These are phyloP conservation scores for Furcasterigmium sp. DNA, from an alignment of 2,329 filamentous ascomycete genomes.

Conservation along the genomic window DNA sequence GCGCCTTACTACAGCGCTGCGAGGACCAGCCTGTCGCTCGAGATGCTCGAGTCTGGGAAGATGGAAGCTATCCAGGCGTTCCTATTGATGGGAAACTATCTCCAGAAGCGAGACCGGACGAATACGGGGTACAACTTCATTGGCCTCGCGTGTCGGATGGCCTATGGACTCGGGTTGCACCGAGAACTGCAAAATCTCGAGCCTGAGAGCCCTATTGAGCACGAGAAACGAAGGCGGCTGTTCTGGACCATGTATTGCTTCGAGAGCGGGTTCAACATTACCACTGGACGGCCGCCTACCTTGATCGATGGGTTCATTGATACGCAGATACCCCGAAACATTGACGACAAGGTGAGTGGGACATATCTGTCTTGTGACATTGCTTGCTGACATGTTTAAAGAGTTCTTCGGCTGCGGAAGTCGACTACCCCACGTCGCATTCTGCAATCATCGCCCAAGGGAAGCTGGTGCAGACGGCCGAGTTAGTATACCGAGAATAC, in stretches of 20 bases:
- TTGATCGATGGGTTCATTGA: constrained; percentile 36
- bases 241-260: constrained; percentile 38
- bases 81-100: constrained; percentile 39
- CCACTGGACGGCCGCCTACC: constrained; percentile 36
- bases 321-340: constrained; percentile 33
- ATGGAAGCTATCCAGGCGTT: constrained; percentile 38
- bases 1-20: constrained; percentile 20
- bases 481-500: constrained; percentile 33
- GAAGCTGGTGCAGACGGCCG: constrained; percentile 31
- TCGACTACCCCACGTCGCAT: constrained; percentile 29
- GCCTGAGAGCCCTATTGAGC: constrained; percentile 24
- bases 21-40: constrained; percentile 29
- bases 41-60: constrained; percentile 38
- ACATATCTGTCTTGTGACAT: not conserved
- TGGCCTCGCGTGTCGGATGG: constrained; percentile 44
- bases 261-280: constrained; percentile 41
- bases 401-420: constrained; percentile 12
- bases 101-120: constrained; percentile 44
- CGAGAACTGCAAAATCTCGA: constrained; percentile 31
- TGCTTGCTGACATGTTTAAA: not conserved
- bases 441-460: constrained; percentile 35
- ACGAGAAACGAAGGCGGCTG: constrained; percentile 27
- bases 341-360: constrained; percentile 32
- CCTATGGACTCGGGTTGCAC: constrained; percentile 43
- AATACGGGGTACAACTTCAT: constrained; percentile 48